These are phyloP conservation scores for Dictyophora rubrovolvata DNA, from an alignment of 768 basidiomycete species.

Conservation along the genomic window DNA sequence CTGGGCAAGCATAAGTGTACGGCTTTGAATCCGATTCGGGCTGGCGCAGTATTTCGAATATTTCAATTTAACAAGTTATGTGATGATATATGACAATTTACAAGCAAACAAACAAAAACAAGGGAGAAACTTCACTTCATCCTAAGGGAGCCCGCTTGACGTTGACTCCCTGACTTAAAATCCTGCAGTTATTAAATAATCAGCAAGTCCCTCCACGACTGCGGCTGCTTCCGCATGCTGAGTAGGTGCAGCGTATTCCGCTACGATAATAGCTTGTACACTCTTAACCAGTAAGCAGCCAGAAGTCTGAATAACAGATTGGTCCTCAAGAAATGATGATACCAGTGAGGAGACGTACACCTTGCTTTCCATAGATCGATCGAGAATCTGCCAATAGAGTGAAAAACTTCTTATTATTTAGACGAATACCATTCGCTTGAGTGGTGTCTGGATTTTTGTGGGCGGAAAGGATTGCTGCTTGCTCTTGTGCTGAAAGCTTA, in stretches of 20 bases:
- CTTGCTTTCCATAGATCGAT: conserved; percentile 69
- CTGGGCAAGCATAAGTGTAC: too few relatives aligned
- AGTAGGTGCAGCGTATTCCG: conserved; percentile 55
- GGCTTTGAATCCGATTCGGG: too few relatives aligned
- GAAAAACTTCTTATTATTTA: conserved; percentile 71
- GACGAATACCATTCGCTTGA: conserved; percentile 50
- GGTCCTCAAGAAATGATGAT: neutral
- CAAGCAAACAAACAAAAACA: too few relatives aligned
- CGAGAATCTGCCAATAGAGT: conserved; percentile 37
- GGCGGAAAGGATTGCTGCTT: conserved; percentile 42
- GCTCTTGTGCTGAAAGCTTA: conserved; percentile 58
- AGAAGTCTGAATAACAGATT: conserved; percentile 39
- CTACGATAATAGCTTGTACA: conserved; percentile 74
- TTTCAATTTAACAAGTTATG: too few relatives aligned
- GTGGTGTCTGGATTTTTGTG: conserved; percentile 31
- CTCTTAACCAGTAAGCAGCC: conserved; percentile 74
- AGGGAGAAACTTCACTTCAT: too few relatives aligned
- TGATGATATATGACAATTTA: too few relatives aligned
- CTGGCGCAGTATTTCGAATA: too few relatives aligned
- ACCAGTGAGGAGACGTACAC: conserved; percentile 34
- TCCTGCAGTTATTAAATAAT: conserved; percentile 56
- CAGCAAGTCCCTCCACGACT: conserved; percentile 59
- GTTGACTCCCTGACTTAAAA: conserved; percentile 29
- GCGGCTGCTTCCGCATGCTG: conserved; percentile 59
- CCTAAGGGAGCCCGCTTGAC: too few relatives aligned